Base-by-base conservation (phyloP, 805 yeast genomes). In the Saccharomycopsis guyanensis region DNA sequence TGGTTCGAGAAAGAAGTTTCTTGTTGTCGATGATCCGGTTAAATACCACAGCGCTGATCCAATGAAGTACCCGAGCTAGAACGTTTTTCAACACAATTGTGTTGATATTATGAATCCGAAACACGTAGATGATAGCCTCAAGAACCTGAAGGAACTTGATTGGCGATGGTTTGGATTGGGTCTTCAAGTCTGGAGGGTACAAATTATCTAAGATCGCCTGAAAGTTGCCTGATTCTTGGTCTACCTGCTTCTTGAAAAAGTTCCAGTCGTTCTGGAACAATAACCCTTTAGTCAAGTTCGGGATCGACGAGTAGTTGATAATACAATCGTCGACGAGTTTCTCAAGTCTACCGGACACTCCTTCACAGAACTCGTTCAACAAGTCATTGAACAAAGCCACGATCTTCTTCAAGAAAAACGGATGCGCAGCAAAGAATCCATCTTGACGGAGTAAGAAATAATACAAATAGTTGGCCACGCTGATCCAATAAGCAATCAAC, bases 101-200 rank as follows among this genome's bases (percentile, higher is more conserved):
- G 58, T 85, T 91, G 5, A 87, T 84, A 53, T 81, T 76, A 61
- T 85, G 94, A 34, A 91, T 65, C 46, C 84, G 87, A 57, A 89
- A 70, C 2, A 93, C 91, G 57, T 89, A 87, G 38, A 87, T 72
- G 44, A 94, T 70, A 0, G 97, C 96, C 25, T 95, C 94, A 49
- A 93, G 71, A 1, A 89, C 82, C 56, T 93, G 95, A 22, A 89
- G 78, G 44, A 89, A 73, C 55, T 78, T 80, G 44, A 89, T 69
- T 0, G 98, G 98, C 0, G 97, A 86, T 2, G 96, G 96, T 59
- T 78, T 80, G 72, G 84, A 79, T 58, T 86, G 82, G 48, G 85
- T 83, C 40, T 76, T 71, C 18, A 85, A 76, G 0, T 91, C 69
- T 2, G 97, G 97, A 3, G 97, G 97, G 53, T 82, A 81, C 46